Evolutionary conservation across 352 stramenopile genomes (phyloP), one percentile per base, ranked within the genome.

Genomic region (Phytophthora syringae): DNA sequence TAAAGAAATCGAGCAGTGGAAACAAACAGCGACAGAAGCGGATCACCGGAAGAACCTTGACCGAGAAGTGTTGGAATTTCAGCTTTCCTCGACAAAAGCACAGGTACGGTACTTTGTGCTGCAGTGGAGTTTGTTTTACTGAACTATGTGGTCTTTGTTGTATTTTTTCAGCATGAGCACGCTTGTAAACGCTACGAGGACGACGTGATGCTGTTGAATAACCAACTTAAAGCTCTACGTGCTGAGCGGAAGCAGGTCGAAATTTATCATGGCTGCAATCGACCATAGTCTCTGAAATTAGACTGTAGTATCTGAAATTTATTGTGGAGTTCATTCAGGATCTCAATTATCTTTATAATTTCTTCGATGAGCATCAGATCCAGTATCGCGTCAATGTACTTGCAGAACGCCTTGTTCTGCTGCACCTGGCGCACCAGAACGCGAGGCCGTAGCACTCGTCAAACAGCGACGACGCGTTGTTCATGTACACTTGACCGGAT

Each of bases 301-400:
- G n/a, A n/a, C n/a, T n/a, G n/a, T n/a, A n/a, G n/a, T n/a, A n/a
- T n/a, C n/a, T n/a, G n/a, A n/a, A n/a, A n/a, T n/a, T n/a, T n/a
- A n/a, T n/a, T n/a, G n/a, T n/a, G n/a, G n/a, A n/a, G n/a, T n/a
- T n/a, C n/a, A n/a, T n/a, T n/a, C n/a, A n/a, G n/a, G n/a, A n/a
- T n/a, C n/a, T n/a, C n/a, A n/a, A n/a, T n/a, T n/a, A n/a, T n/a
- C n/a, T n/a, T n/a, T n/a, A n/a, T n/a, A n/a, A n/a, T n/a, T n/a
- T n/a, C n/a, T n/a, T n/a, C n/a, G n/a, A 99, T 97, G 21, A 99
- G 86, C 74, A 99, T 95, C 36, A 96, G 92, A 75, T 99, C 97
- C 7, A 96, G 84, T 60, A 99, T 93, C 15, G 95, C 97, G 74
- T 99, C 98, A 40, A 99, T 97, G 66, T 92, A 93, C 89, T 99